Conservation (phyloP, 441 rosid genomes). For the Raphanus hybrid region DNA sequence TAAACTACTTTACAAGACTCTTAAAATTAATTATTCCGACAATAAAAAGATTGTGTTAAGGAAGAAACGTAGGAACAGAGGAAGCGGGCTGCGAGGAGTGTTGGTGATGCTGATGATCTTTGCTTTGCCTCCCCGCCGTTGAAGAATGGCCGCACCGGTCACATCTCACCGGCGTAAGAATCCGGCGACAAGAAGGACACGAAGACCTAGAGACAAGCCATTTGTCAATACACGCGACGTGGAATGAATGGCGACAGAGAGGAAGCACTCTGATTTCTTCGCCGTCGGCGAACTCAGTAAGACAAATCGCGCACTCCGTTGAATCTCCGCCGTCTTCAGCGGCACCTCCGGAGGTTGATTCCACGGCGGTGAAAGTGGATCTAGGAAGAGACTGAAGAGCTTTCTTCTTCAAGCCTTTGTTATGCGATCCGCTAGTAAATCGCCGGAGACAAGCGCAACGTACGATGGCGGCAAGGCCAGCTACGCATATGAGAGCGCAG, state of each 20-base stretch:
- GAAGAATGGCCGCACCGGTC: constrained; percentile 60
- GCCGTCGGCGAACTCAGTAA: constrained; percentile 61
- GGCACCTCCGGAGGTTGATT: constrained; percentile 29
- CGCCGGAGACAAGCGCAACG: constrained; percentile 74
- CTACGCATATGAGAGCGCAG: constrained; percentile 74
- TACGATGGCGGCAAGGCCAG: constrained; percentile 67
- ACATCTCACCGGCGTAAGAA: constrained; percentile 59
- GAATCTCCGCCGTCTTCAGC: constrained; percentile 16
- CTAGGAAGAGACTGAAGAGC: constrained; percentile 69
- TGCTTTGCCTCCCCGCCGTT: constrained; percentile 27
- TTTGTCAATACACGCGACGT: constrained; percentile 75
- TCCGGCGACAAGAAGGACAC: constrained; percentile 89
- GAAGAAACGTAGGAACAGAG: constrained; percentile 38
- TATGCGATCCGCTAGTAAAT: constrained; percentile 37
- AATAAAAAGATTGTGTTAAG: constrained; percentile 17
- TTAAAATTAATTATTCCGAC: background rate
- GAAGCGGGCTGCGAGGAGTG: constrained; percentile 18
- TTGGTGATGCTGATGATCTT: constrained; percentile 43
- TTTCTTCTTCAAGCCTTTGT: constrained; percentile 77
- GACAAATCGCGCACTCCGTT: constrained; percentile 73
- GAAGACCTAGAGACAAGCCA: constrained; percentile 84
- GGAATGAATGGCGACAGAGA: constrained; percentile 80
- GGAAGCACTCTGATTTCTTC: constrained; percentile 81
- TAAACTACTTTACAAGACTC: constrained; percentile 26
- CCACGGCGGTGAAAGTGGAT: constrained; percentile 49